Base-by-base conservation (phyloP, 345 rosid species). In the Eucalyptus fibrosa region DNA sequence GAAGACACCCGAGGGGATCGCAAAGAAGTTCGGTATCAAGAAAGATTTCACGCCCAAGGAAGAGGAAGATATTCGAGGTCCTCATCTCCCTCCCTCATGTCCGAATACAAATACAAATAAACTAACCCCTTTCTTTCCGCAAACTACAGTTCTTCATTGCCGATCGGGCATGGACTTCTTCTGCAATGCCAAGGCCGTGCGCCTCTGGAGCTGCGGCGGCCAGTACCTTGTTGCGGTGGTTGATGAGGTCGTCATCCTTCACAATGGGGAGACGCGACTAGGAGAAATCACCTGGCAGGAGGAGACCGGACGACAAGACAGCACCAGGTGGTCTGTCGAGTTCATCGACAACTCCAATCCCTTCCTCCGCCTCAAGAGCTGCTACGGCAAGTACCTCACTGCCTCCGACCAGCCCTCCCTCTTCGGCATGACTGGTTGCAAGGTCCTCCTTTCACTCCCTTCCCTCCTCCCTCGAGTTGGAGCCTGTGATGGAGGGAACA, bases 191-290 rank as follows among this genome's bases (percentile, higher is more conserved):
- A 92, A 92, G 90, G 95, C 91, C 12, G 95, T 97, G 10, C 93
- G 92, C 92, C 93, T 97, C 90, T 93, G 95, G 24, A 94, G 98
- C 95, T 97, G 95, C 92, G 96, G 94, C 1, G 96, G 94, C 65
- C 96, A 97, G 91, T 95, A 95, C 91, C 50, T 97, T 11, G 90
- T 95, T 51, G 95, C 92, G 5, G 92, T 51, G 55, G 55, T 51
- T 51, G 21, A 51, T 17, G 21, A 17, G 55, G 55, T 51, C 55
- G 9, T 51, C 55, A 51, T 51, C 55, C 55, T 51, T 51, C 55
- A 51, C 4, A 21, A 51, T 51, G 55, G 21, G 55, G 55, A 51
- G 8, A 51, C 21, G 21, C 26, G 59, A 55, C 59, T 19, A 55
- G 24, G 59, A 55, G 59, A 55, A 19, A 55, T 0, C 24, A 21